Evolutionary conservation across 768 basidiomycete species (phyloP), one percentile per base, ranked within the genome.

Genomic region (Amylocystis lapponica): DNA sequence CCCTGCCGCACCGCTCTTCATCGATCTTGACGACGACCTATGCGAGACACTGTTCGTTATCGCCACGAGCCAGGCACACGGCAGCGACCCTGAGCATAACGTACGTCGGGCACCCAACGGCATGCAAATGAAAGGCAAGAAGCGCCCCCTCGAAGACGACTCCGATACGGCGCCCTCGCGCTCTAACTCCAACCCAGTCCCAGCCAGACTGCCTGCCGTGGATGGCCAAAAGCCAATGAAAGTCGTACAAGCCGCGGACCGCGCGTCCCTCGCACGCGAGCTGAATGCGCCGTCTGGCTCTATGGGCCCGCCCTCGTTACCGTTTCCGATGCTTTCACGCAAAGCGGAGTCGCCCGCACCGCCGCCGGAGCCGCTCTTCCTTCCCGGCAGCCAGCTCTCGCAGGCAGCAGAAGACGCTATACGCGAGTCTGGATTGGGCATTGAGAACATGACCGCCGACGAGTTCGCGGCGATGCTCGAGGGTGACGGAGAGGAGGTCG

Each of bases 31-130:
- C 55, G 73, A 78, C 8, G 86, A 90, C 52, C 69, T 70, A 42
- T 68, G 68, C 1, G 78, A 85, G 27, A 69, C 71, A 30, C 69
- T 89, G 25, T 89, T 89, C 56, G 83, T 87, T 20, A 81, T 91
- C 47, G 86, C 88, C 6, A 87, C 88, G 7, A 86, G 76, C 55
- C 46, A 35, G 9, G 23, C 23, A 23, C 36, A 30, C 29, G 29
- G 10, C 29, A 30, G n/a, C 10, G 10, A n/a, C 29, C 10, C 10
- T 10, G 29, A 30, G 29, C 29, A 30, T 10, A 10, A n/a, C 10
- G n/a, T n/a, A 30, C n/a, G 10, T n/a, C n/a, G 10, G 10, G 10
- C 29, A n/a, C 29, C n/a, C 29, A n/a, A 30, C 10, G 29, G n/a
- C 29, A 10, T 34, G 27, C 26, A 26, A 30, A 23, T 27, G 3